Evolutionary conservation across 306 rosid genomes (phyloP), one percentile per base, ranked within the genome.

Genomic region (Casuarina glauca): DNA sequence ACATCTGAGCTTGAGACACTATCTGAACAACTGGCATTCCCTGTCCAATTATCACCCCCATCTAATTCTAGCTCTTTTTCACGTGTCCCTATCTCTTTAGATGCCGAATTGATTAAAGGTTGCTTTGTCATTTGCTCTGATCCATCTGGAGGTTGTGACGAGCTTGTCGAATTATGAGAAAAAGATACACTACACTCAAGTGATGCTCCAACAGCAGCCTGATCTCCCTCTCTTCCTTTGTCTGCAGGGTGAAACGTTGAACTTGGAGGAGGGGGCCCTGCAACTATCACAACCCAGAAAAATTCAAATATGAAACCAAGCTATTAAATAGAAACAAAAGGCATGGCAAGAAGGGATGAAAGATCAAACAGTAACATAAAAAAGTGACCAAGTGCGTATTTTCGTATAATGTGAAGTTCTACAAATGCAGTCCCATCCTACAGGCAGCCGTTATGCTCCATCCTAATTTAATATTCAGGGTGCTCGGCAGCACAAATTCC

Each of bases 11-110:
- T 81, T 12, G 88, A 82, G 78, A 46, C 62, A 10, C 73, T 54
- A 53, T 73, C 84, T 3, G 79, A 54, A 73, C 72, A 76, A 82
- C 69, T 79, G 32, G 81, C 52, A 75, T 73, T 72, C 79, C 69
- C 84, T 66, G 50, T n/a, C 36, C 61, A 74, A 19, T 72, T 72
- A 42, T 70, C 80, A 16, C 43, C 72, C 20, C 35, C 12, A n/a
- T 75, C 79, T n/a, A 80, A 78, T 10, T 69, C 83, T 66, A 73
- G 19, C 51, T 36, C 77, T 26, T 26, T 26, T 26, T 26, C 32
- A 26, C 32, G 39, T 15, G 74, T 75, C 41, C 41, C 64, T 41
- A 12, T 46, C 52, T 55, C 78, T 54, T 55, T 81, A 5, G 77
- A 68, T 81, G 72, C 17, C 58, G 11, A 46, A 61, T 35, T 16